Conservation (phyloP, 1,284 basidiomycete genomes). For the Abortiporus biennis region DNA sequence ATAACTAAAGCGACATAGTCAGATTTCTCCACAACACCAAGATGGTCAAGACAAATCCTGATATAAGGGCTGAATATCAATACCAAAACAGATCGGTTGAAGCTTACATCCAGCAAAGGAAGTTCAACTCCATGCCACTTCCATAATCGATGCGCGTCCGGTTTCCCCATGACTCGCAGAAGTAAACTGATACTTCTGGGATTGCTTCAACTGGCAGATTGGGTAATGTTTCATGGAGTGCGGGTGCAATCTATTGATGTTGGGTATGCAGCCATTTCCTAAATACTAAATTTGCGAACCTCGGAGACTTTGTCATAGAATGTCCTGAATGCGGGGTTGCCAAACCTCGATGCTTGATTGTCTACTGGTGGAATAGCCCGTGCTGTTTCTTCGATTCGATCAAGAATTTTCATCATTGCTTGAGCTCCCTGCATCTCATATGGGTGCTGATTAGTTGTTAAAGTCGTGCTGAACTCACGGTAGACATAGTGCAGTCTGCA, state of each 20-base stretch:
- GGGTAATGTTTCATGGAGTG: constrained; percentile 53
- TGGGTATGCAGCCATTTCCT: not conserved
- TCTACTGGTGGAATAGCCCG: constrained; percentile 79
- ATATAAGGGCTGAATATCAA: not conserved
- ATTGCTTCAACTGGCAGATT: constrained; percentile 53
- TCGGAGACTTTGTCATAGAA: constrained; percentile 83
- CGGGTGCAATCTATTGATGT: constrained; percentile 32
- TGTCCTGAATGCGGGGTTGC: constrained; percentile 92
- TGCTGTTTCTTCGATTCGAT: constrained; percentile 64
- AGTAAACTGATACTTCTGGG: constrained; percentile 74
- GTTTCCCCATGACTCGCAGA: constrained; percentile 90
- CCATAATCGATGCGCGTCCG: constrained; percentile 94
- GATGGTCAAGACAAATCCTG: constrained; percentile 77
- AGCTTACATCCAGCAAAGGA: constrained; percentile 91
- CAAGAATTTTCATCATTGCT: constrained; percentile 59
- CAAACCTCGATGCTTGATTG: constrained; percentile 90
- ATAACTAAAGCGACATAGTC: constrained; percentile 82
- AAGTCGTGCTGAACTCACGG: constrained; percentile 35
- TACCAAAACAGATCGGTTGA: not conserved
- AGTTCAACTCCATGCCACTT: constrained; percentile 98
- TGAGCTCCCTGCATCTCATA: constrained; percentile 49
- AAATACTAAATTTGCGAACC: constrained; percentile 33
- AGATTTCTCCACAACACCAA: constrained; percentile 59
- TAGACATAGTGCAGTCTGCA: constrained; percentile 50
- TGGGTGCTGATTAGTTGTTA: not conserved